phyloP scores from a whole-genome alignment of 768 basidiomycete species.

The Mycena latifolia region DNA sequence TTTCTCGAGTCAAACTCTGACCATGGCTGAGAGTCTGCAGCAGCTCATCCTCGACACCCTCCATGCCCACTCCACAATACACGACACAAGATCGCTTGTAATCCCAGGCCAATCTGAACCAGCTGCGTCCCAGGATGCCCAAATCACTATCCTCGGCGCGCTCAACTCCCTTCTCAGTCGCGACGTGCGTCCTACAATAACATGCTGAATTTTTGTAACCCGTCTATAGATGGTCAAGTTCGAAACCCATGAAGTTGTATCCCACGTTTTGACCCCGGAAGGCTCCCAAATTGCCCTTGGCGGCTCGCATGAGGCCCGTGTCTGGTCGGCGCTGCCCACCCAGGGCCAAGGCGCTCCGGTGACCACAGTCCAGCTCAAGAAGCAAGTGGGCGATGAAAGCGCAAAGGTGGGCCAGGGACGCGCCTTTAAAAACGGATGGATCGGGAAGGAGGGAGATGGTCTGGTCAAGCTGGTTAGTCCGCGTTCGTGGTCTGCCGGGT shows the following conservation, averaged over 20 bases:
- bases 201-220: constrained; percentile 24
- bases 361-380: constrained; percentile 76
- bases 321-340: constrained; percentile 86
- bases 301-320: constrained; percentile 96
- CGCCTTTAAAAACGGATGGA: constrained; percentile 99
- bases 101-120: constrained; percentile 72
- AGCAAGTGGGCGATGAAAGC: constrained; percentile 84
- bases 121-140: constrained; percentile 79
- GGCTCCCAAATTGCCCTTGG: constrained; percentile 81
- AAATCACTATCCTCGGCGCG: constrained; percentile 88
- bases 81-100: constrained; percentile 76
- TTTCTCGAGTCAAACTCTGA: constrained; percentile 15
- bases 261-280: constrained; percentile 85
- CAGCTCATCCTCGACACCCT: constrained; percentile 83
- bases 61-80: constrained; percentile 63
- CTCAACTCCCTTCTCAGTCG: constrained; percentile 91
- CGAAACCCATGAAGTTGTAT: constrained; percentile 79
- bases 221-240: constrained; percentile 82
- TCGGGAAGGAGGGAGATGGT: constrained; percentile 89
- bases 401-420: constrained; percentile 95
- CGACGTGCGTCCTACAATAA: constrained; percentile 66
- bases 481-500: constrained; percentile 3
- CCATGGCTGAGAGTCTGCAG: constrained; percentile 85
- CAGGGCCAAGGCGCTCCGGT: constrained; percentile 80
- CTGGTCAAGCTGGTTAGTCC: constrained; percentile 86